Base-by-base conservation (phyloP, 805 yeast genomes). In the Saturnispora mendoncae region DNA sequence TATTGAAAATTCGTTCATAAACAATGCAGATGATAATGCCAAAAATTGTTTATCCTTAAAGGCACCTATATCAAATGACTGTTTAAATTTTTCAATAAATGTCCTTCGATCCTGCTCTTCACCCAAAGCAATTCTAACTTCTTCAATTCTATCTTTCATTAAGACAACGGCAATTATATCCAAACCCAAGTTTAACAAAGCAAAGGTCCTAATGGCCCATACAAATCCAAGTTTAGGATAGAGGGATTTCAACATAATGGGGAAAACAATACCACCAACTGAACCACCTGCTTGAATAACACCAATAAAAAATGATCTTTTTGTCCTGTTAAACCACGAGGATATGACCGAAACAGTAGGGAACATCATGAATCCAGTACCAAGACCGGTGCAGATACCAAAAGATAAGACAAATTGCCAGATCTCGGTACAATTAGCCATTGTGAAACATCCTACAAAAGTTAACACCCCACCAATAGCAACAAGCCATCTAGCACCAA, bases 381-480 rank as follows among this genome's bases (percentile, higher is more conserved):
- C 85, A 4, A 71, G 45, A 3, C 85, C 87, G 33, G 69, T 60
- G 19, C 71, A 62, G 2, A 79, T 48, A 3, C 77, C 74, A 52
- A 80, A 76, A 24, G 80, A 66, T 18, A 80, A 54, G 14, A 80
- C 67, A 49, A 80, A 80, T 43, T 80, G 84, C 63, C 72, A 78
- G 8, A 75, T 65, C 4, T 65, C 51, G 2, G 60, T 62, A 52
- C 80, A 69, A 43, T 64, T 67, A 14, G 80, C 80, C 20, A 75
- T 64, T 1, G 77, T 75, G 55, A 80, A 61, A 18, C 78, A 55
- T 0, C 84, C 84, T 8, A 65, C 65, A 33, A 69, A 66, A 27
- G 68, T 68, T 3, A 76, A 52, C 0, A 65, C 30, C 0, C 75
- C 57, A 2, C 82, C 76, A 12, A 60, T 45, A 3, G 64, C 33